Evolutionary conservation across 345 rosid species (phyloP).

Genomic region (Citrus reticulata): DNA sequence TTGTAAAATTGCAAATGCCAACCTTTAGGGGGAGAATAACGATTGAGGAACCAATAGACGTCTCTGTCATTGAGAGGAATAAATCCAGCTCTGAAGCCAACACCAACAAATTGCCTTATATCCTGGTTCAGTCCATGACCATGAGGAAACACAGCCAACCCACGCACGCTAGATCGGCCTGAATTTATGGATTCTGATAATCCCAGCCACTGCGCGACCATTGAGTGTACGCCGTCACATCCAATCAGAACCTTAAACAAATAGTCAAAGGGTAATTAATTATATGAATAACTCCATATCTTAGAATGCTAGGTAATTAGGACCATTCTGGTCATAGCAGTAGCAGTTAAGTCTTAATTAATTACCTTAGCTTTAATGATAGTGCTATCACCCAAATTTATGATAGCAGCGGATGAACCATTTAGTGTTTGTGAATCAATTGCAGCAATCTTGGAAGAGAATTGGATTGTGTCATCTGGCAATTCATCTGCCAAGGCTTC

Average conservation of each 20-base stretch:
- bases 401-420: slow-evolving; percentile 8
- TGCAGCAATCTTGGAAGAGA: slow-evolving; percentile 24
- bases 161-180: slow-evolving; percentile 32
- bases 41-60: slow-evolving; percentile 22
- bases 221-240: slow-evolving; percentile 41
- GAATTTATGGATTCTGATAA: slow-evolving; percentile 20
- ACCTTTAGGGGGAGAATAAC: slow-evolving; percentile 19
- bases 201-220: slow-evolving; percentile 33
- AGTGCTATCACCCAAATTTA: slow-evolving; percentile 32
- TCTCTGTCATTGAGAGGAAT: slow-evolving; percentile 29
- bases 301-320: no score
- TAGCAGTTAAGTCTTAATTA: neutral
- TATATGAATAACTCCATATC: neutral
- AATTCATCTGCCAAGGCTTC: slow-evolving; percentile 37
- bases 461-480: slow-evolving; percentile 29
- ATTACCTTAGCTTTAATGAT: slow-evolving; percentile 34
- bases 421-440: slow-evolving; percentile 16
- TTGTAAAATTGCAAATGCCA: no score
- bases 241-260: slow-evolving; percentile 33
- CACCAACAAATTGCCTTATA: slow-evolving; percentile 19
- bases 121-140: slow-evolving; percentile 25
- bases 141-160: slow-evolving; percentile 24
- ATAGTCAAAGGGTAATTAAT: neutral
- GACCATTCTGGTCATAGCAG: neutral
- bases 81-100: slow-evolving; percentile 28